Conservation (phyloP, 2,329 filamentous ascomycete species). For the Sclerotinia nivalis region DNA sequence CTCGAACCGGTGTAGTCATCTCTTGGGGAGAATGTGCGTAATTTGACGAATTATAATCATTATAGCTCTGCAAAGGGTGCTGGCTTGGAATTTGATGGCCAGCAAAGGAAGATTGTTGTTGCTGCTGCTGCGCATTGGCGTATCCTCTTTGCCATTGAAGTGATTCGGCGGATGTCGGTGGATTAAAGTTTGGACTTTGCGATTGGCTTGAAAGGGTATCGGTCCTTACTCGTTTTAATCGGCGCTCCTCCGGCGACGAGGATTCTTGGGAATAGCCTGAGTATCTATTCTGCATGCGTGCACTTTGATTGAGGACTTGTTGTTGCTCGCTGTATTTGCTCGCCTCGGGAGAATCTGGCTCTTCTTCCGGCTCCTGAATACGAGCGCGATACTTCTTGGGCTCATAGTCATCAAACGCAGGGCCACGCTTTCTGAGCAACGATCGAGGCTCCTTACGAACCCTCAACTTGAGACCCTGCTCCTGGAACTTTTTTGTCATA, state of each 20-base stretch:
- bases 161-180: constrained; percentile 1
- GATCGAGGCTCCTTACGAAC: constrained; percentile 79
- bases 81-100: constrained; percentile 13
- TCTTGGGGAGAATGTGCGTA: constrained; percentile 23
- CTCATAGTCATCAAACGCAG: constrained; percentile 40
- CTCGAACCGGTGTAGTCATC: constrained; percentile 21
- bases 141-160: constrained; percentile 15
- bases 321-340: constrained; percentile 19
- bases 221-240: constrained; percentile 7
- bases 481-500: constrained; percentile 78
- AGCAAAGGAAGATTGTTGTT: constrained; percentile 15
- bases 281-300: constrained; percentile 17
- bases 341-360: background rate
- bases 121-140: background rate
- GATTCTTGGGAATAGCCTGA: constrained; percentile 18
- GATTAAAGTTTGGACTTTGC: constrained; percentile 17
- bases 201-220: constrained; percentile 8
- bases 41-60: constrained; percentile 20
- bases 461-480: constrained; percentile 81
- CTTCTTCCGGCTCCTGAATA: constrained; percentile 4
- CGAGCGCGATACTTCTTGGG: constrained; percentile 36
- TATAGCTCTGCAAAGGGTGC: constrained; percentile 17
- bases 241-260: constrained; percentile 15
- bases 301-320: background rate
- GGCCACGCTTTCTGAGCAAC: constrained; percentile 38